Base-by-base conservation (phyloP, 441 rosid genomes). In the Corymbia citriodora region DNA sequence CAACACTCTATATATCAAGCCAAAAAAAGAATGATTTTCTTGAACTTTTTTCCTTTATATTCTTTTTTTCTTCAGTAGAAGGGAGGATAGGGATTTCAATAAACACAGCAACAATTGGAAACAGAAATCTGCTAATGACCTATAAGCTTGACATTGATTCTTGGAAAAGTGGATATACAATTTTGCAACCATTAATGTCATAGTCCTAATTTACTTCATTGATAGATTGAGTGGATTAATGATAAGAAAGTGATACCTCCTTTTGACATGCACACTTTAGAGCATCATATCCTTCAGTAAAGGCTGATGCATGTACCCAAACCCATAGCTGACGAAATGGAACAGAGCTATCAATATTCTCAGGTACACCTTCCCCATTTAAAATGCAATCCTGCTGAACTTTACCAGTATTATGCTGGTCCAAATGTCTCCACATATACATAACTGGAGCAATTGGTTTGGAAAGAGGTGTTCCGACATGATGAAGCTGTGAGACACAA, bases 231-330 rank as follows among this genome's bases (percentile, higher is more conserved):
- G 59, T 61, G 61, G 49, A 79, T 11, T 1, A 55, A 74, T 65
- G 33, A 59, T 23, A 45, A 93, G 54, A 50, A 83, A 18, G 72
- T 65, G 19, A 65, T 90, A 97, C 99, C 98, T 92, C 96, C 86
- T 95, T 94, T 93, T 96, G 94, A 92, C 95, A 96, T 89, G 98
- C 96, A 72, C 92, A 91, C 91, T 95, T 94, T 82, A 98, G 92
- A 90, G 98, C 93, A 92, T 91, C 92, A 93, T 88, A 96, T 93
- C 96, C 99, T 94, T 97, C 99, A 88, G 49, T 91, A 92, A 96
- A 95, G 89, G 98, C 97, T 54, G 96, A 95, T 90, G 96, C 98
- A 96, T 97, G 99, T 82, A 96, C 93, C 99, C 98, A 98, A 86
- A 97, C 91, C 99, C 98, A 97, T 88, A 96, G 92, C 91, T 93